phyloP scores from a whole-genome alignment of 768 basidiomycete genomes.

The Phlebiopsis gigantea region DNA sequence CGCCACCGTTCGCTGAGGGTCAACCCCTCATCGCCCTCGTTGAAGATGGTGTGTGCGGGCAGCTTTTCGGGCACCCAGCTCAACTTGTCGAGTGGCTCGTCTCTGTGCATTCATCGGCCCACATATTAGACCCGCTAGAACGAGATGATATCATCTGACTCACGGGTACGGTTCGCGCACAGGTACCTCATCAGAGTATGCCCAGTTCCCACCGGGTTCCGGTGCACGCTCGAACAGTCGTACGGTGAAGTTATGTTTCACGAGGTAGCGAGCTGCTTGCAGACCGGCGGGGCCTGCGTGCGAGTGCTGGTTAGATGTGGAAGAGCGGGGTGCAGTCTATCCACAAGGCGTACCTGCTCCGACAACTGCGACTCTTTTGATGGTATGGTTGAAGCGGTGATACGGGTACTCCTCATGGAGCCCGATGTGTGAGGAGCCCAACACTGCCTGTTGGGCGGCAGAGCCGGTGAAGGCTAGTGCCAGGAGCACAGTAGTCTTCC shows the following conservation, averaged over 20 bases:
- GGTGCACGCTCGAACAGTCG: neutral
- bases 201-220: neutral
- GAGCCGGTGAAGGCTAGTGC: neutral
- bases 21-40: neutral
- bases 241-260: neutral
- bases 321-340: neutral
- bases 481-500: neutral
- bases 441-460: neutral
- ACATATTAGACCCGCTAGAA: neutral
- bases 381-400: neutral
- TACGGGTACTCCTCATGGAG: neutral
- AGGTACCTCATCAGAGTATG: conserved; percentile 1
- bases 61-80: neutral
- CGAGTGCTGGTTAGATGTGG: neutral
- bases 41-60: neutral
- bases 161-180: conserved; percentile 4
- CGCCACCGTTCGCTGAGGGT: conserved; percentile 1
- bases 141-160: neutral
- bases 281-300: neutral
- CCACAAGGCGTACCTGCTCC: neutral
- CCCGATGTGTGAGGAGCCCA: neutral
- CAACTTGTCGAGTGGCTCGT: neutral
- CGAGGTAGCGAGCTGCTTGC: neutral
- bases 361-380: neutral
- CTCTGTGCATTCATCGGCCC: neutral